These are phyloP conservation scores for Petunia axillaris DNA, from an alignment of 257 asterid genomes.

Conservation along the genomic window DNA sequence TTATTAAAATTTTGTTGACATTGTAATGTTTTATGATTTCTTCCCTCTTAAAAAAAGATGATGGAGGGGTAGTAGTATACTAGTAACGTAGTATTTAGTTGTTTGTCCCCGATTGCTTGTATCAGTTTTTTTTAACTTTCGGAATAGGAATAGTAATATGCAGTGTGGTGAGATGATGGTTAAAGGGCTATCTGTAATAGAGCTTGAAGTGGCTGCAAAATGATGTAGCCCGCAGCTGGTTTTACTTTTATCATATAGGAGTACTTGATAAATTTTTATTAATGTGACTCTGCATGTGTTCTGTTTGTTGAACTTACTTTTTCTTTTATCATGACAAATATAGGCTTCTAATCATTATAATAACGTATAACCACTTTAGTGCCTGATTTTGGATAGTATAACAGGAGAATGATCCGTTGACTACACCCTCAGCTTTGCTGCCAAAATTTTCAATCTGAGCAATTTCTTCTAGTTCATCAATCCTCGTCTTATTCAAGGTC, in stretches of 20 bases:
- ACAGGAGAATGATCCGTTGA: too few species aligned
- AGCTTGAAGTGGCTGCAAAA: conserved; percentile 33
- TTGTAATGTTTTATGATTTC: not conserved
- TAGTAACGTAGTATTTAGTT: conserved; percentile 35
- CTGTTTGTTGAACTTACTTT: not conserved
- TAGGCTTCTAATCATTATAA: too few species aligned
- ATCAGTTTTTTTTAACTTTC: not conserved
- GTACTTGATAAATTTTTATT: conserved; percentile 18
- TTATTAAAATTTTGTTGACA: not conserved
- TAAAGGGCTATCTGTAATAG: conserved; percentile 3
- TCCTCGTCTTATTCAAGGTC: too few species aligned
- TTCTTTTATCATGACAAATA: not conserved
- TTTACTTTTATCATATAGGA: conserved; percentile 13
- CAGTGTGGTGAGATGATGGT: not conserved
- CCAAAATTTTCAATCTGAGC: too few species aligned
- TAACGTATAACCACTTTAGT: too few species aligned
- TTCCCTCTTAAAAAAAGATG: not conserved
- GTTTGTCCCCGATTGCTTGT: conserved; percentile 6
- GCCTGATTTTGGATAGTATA: too few species aligned
- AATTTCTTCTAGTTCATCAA: too few species aligned
- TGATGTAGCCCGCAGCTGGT: conserved; percentile 32
- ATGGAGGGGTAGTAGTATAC: not conserved
- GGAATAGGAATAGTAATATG: not conserved
- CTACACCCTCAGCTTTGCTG: too few species aligned
- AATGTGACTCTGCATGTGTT: not conserved